These are phyloP conservation scores for Gaertneriomyces semiglobifer DNA, from an alignment of 192 early-diverging fungal genomes.

Conservation along the genomic window DNA sequence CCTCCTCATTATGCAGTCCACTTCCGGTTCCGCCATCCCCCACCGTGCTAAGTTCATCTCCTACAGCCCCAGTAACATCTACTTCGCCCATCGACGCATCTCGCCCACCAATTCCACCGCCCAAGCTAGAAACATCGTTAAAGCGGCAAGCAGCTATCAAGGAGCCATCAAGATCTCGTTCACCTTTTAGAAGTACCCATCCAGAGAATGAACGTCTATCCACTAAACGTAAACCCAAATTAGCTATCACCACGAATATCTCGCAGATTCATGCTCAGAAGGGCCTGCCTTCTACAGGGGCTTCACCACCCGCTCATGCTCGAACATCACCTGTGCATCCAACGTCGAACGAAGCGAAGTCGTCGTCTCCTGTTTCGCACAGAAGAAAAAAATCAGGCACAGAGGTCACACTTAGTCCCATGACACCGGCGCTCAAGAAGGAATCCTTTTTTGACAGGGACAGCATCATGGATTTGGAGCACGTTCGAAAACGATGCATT, in stretches of 20 bases:
- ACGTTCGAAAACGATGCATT: constrained; percentile 52
- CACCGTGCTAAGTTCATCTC: not conserved
- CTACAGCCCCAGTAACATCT: not conserved
- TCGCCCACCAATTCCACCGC: not conserved
- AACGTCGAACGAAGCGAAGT: too few species aligned
- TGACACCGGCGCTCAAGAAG: too few species aligned
- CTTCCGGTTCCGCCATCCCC: not conserved
- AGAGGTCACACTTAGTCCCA: too few species aligned
- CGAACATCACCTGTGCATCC: too few species aligned
- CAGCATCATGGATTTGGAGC: too few species aligned
- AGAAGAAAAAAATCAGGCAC: too few species aligned
- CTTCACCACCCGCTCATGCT: too few species aligned
- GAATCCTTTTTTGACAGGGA: too few species aligned
- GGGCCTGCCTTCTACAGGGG: too few species aligned
- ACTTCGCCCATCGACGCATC: not conserved
- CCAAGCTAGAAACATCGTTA: not conserved
- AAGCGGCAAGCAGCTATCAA: constrained; percentile 15
- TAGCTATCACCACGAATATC: constrained; percentile 21
- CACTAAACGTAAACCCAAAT: constrained; percentile 1
- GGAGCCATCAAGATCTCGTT: constrained; percentile 5
- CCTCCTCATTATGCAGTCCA: not conserved
- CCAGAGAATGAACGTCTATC: not conserved
- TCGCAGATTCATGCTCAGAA: not conserved
- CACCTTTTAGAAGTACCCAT: not conserved
- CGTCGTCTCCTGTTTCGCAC: too few species aligned